A percentile compares a stretch with the other conserved stretches of the same genome.
phyloP scores from a whole-genome alignment of 1,284 basidiomycete species.

The Irpex sp. region DNA sequence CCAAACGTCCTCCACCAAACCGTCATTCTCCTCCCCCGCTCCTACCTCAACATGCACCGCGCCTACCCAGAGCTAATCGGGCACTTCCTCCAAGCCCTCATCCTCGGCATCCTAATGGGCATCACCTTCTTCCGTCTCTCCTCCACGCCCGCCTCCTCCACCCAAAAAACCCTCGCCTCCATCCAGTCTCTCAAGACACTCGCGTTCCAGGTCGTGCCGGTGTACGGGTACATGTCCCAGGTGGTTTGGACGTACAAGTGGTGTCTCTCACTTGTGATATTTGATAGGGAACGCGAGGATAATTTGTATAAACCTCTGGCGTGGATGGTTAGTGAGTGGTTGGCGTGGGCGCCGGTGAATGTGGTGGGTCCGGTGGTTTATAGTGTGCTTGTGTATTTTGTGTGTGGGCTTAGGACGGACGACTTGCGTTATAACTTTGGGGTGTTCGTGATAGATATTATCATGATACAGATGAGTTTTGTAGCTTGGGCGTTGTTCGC shows the following conservation, averaged over 20 bases:
- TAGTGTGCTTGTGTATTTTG: slow-evolving; percentile 9
- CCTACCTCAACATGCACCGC: slow-evolving; percentile 8
- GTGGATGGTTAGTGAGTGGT: slow-evolving; percentile 9
- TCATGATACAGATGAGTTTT: slow-evolving; percentile 10
- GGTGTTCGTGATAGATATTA: slow-evolving; percentile 11
- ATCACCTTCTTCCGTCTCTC: slow-evolving; percentile 10
- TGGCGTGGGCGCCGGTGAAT: slow-evolving; percentile 12
- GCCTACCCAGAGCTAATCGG: slow-evolving; percentile 12
- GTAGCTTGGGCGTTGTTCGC: slow-evolving; percentile 11
- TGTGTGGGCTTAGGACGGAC: slow-evolving; percentile 7
- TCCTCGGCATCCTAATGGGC: slow-evolving; percentile 12
- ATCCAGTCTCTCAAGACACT: slow-evolving; percentile 13
- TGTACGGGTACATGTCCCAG: slow-evolving; percentile 11
- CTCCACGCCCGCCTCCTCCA: background rate
- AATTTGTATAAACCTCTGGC: slow-evolving; percentile 7
- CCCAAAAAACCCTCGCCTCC: background rate
- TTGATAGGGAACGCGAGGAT: slow-evolving; percentile 11
- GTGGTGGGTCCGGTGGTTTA: slow-evolving; percentile 6
- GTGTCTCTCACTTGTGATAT: slow-evolving; percentile 10
- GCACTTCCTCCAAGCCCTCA: slow-evolving; percentile 9
- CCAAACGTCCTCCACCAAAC: slow-evolving; percentile 9
- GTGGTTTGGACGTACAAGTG: slow-evolving; percentile 14
- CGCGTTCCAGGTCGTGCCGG: slow-evolving; percentile 10
- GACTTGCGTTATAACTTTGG: slow-evolving; percentile 12
- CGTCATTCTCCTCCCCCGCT: slow-evolving; percentile 7